These are phyloP conservation scores for Sherardia arvensis DNA, from an alignment of 257 asterid species.

Conservation along the genomic window DNA sequence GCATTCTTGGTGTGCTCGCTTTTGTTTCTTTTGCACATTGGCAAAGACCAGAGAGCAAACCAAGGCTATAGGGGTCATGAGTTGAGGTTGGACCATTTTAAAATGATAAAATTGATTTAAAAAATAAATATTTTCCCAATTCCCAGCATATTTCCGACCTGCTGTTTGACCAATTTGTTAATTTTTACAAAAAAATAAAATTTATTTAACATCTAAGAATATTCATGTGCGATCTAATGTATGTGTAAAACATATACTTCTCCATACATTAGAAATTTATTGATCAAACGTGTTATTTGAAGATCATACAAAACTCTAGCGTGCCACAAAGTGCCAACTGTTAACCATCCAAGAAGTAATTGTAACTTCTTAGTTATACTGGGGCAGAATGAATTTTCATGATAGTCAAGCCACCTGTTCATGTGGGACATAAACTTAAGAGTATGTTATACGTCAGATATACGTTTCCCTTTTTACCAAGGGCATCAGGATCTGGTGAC, in stretches of 20 bases:
- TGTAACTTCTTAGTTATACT: not conserved
- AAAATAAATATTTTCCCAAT: not conserved
- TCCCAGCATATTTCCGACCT: not conserved
- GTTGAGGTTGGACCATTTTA: not conserved
- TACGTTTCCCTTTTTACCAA: not conserved
- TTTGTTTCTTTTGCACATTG: not conserved
- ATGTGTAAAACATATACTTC: too few relatives aligned
- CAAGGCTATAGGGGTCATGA: too few relatives aligned
- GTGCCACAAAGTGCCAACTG: not conserved
- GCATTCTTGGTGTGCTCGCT: not conserved
- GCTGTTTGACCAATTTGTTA: not conserved
- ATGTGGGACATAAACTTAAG: not conserved
- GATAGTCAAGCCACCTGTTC: not conserved
- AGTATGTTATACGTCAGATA: not conserved
- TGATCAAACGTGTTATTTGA: not conserved
- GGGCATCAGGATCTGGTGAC: not conserved
- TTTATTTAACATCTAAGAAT: not conserved
- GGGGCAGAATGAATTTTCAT: not conserved
- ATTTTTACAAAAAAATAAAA: too few relatives aligned
- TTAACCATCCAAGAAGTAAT: not conserved
- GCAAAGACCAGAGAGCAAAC: not conserved
- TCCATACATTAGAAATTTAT: too few relatives aligned
- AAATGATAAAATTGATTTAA: not conserved
- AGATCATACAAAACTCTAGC: not conserved
- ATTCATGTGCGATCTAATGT: not conserved